Conservation (phyloP, 345 rosid genomes). For the Cochlearia excelsa region DNA sequence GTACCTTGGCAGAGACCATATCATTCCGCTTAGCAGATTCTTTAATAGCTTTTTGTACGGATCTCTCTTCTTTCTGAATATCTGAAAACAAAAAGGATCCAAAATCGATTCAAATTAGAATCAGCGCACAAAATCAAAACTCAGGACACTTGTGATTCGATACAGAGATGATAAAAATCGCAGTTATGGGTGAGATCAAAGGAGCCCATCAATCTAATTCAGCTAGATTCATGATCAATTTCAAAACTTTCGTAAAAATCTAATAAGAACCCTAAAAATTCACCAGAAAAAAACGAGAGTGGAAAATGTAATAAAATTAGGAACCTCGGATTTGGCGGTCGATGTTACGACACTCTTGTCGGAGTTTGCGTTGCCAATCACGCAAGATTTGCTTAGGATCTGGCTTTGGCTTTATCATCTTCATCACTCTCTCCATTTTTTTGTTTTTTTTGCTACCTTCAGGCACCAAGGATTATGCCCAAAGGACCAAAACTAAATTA, state of each 20-base stretch:
- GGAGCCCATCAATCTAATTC: too few species aligned
- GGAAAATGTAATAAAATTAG: background rate
- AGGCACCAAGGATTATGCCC: too few species aligned
- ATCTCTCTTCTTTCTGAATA: conserved; percentile 83
- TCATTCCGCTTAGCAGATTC: conserved; percentile 91
- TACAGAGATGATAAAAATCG: too few species aligned
- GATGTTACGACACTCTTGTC: conserved; percentile 87
- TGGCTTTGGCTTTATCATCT: conserved; percentile 72
- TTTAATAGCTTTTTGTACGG: conserved; percentile 81
- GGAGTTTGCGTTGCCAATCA: conserved; percentile 91
- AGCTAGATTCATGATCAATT: too few species aligned
- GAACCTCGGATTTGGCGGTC: conserved; percentile 90
- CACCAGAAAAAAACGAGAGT: too few species aligned
- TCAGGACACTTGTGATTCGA: too few species aligned
- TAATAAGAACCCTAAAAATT: conserved; percentile 23
- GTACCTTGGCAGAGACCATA: conserved; percentile 86
- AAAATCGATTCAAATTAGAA: too few species aligned
- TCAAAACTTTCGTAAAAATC: too few species aligned
- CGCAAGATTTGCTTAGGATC: conserved; percentile 76
- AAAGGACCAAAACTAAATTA: too few species aligned
- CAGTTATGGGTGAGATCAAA: too few species aligned
- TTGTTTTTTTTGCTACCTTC: background rate
- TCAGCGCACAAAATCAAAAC: too few species aligned
- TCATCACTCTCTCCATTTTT: conserved; percentile 72
- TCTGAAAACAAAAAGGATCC: too few species aligned